phyloP scores from a whole-genome alignment of 2,329 filamentous ascomycete genomes.

The Xylaria sp. region DNA sequence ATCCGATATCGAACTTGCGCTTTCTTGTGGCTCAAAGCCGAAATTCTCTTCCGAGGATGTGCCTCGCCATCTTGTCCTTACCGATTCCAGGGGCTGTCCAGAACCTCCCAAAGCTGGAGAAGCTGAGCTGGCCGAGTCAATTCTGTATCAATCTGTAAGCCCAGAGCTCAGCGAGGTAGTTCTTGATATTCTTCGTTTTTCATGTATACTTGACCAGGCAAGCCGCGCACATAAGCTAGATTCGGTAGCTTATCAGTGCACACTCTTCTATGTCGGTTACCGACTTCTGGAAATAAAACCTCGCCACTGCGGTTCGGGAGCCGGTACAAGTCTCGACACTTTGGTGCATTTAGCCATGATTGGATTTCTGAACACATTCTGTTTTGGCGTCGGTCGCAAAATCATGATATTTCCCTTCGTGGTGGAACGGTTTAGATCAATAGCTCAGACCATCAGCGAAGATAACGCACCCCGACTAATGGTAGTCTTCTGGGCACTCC shows the following conservation, averaged over 20 bases:
- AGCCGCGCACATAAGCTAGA: constrained; percentile 20
- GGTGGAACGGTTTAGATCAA: constrained; percentile 7
- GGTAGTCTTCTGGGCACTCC: constrained; percentile 29
- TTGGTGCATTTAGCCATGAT: constrained; percentile 21
- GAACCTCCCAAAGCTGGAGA: background rate
- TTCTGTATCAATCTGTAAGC: constrained; percentile 24
- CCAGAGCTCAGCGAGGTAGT: constrained; percentile 21
- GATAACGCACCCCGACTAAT: background rate
- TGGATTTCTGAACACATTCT: constrained; percentile 30
- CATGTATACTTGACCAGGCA: constrained; percentile 25
- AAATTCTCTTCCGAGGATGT: constrained; percentile 30
- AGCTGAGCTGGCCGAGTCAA: background rate
- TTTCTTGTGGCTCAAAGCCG: constrained; percentile 21
- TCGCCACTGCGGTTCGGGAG: background rate
- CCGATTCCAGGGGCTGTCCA: background rate
- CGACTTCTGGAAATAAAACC: constrained; percentile 21
- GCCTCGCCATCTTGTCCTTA: constrained; percentile 20
- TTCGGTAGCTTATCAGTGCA: constrained; percentile 19
- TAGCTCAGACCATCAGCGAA: constrained; percentile 7
- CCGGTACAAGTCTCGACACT: constrained; percentile 4
- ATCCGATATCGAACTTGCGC: constrained; percentile 32
- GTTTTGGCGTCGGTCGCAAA: constrained; percentile 27
- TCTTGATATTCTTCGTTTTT: constrained; percentile 21
- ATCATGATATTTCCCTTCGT: constrained; percentile 14
- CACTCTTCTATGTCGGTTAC: constrained; percentile 27